phyloP scores from a whole-genome alignment of 768 basidiomycete species.

The Lenzites betulinus region DNA sequence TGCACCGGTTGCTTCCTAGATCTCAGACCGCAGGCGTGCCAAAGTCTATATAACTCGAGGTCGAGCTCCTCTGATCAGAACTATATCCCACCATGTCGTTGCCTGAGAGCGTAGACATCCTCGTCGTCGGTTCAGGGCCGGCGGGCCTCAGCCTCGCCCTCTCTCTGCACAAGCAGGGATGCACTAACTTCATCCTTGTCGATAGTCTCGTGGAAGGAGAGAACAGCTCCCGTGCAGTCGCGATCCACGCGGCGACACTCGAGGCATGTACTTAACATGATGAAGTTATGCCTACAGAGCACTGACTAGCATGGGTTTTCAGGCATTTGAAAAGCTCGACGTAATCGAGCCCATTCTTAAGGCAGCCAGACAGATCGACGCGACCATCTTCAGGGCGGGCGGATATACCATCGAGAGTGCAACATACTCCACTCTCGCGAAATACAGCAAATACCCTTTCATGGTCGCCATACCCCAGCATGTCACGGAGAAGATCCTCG shows the following conservation, averaged over 20 bases:
- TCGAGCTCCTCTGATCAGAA: neutral
- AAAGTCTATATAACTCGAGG: neutral
- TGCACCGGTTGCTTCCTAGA: no score
- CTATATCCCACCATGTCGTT: constrained; percentile 29
- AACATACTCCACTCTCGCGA: constrained; percentile 38
- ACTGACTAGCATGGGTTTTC: constrained; percentile 28
- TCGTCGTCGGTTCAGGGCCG: constrained; percentile 55
- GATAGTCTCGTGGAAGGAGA: constrained; percentile 39
- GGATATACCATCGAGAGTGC: constrained; percentile 30
- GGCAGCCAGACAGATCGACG: constrained; percentile 37
- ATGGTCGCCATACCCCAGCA: constrained; percentile 45
- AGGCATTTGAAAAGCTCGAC: constrained; percentile 50
- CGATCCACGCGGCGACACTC: constrained; percentile 54
- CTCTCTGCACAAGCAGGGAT: constrained; percentile 45
- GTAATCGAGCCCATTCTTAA: constrained; percentile 42
- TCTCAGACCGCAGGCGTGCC: neutral
- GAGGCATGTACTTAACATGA: constrained; percentile 40
- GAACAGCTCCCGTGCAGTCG: constrained; percentile 46
- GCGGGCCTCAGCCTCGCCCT: constrained; percentile 49
- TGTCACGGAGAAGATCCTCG: constrained; percentile 44
- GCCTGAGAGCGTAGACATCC: constrained; percentile 41
- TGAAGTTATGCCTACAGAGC: no score
- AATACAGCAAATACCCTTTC: constrained; percentile 48
- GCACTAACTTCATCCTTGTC: constrained; percentile 45
- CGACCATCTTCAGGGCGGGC: constrained; percentile 35